Evolutionary conservation across 495 filamentous ascomycete species (phyloP), one percentile per base, ranked within the genome.

Genomic region (Venustampulla echinocandica): DNA sequence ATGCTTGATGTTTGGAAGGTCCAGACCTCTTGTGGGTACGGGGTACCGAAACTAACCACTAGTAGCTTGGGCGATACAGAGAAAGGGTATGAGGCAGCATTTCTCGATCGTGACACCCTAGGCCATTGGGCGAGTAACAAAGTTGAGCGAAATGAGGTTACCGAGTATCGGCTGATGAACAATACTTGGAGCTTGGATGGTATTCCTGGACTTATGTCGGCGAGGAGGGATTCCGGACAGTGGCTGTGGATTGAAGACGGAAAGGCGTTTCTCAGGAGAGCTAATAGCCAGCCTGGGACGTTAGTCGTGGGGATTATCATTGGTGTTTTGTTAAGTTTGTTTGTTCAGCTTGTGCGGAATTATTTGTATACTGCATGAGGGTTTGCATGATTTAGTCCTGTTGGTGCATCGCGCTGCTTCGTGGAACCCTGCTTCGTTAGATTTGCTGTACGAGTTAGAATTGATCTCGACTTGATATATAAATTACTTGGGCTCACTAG

Each of bases 11-110:
- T 82, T 22, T 81, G 67, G 49, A 77, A 80, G 64, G 69, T 77
- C 7, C 74, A 79, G 67, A 75, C 70, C 14, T 72, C 70, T 9
- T 80, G 77, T 51, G 75, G 77, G 1, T 80, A 65, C 52, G 74
- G 71, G 10, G 75, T 81, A 2, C 76, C 77, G 0, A 54, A 75
- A 7, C 49, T 40, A 50, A 7, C 20, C 2, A 6, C 11, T 5
- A 7, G 4, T 21, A 62, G 17, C 40, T 54, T 25, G 28, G 58
- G 9, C 49, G 54, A 33, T 48, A 10, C 18, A 5, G 42, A 18
- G 27, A 48, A 21, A 14, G 42, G 47, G 22, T 40, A 35, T 28
- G 46, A 42, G 37, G 34, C 28, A 5, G 32, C 56, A 13, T 63
- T 63, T 44, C 61, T 62, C 38, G 68, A 77, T 34, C 68, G 75